Base-by-base conservation (phyloP, 2,329 filamentous ascomycete genomes). In the Falciphora oryzae region DNA sequence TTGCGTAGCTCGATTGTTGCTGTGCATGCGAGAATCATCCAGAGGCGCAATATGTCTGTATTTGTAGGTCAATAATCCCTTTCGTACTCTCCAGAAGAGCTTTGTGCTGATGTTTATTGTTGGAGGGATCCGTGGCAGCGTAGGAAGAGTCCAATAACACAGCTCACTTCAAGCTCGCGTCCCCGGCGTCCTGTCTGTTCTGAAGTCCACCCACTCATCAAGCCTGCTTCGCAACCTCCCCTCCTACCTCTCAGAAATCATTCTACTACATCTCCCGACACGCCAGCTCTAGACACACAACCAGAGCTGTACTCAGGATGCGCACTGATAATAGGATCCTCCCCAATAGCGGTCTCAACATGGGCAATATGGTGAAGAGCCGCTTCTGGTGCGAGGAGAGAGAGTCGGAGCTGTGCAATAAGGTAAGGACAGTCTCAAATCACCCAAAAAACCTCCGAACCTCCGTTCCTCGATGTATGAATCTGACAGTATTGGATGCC, bases 181-280 rank as follows among this genome's bases (percentile, higher is more conserved):
- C 5, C 16, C 38, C n/a, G 22, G 18, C n/a, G 14, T n/a, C 22
- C 22, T 10, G 7, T 18, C 8, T 25, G 32, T 50, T 53, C 6
- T n/a, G 7, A 22, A 53, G 3, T 2, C 44, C 4, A 22, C 22
- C 44, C 6, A 2, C 14, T 18, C n/a, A 18, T 18, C 38, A 5
- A 44, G 18, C 14, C 38, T 18, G 4, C 16, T 44, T 11, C 38
- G 18, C 38, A 18, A 18, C 18, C 4, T 44, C 16, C 14, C 13
- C 38, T 44, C 16, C 38, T 44, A 13, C 1, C 16, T 6, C 38
- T 16, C 16, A 18, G 16, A 11, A 44, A 7, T 6, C 2, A 2
- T 16, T 18, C 14, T 2, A 4, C 38, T 2, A 18, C 38, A 6
- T 18, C 16, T 44, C 1, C 4, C 1, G 4, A 1, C 5, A 4